These are phyloP conservation scores for Tardiomyces blankii DNA, from an alignment of 1,139 yeast genomes.

Conservation along the genomic window DNA sequence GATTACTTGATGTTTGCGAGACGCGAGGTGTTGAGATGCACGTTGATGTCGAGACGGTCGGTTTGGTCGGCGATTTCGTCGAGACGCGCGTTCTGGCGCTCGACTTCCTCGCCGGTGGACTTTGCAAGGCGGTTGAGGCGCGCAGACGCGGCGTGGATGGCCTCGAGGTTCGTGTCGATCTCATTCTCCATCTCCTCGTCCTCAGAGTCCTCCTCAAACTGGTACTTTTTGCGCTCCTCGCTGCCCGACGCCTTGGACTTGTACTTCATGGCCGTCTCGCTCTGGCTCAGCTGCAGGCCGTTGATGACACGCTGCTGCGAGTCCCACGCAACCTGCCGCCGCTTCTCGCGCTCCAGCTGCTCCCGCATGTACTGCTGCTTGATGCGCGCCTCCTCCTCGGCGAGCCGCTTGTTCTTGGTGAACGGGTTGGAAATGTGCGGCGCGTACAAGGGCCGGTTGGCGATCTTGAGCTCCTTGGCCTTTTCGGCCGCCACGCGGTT, in stretches of 20 bases:
- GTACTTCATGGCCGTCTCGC: constrained; percentile 27
- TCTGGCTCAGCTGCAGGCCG: constrained; percentile 26
- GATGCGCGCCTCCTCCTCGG: constrained; percentile 64
- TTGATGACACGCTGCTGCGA: constrained; percentile 40
- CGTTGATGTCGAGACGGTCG: constrained; percentile 41
- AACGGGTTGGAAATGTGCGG: constrained; percentile 81
- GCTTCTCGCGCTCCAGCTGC: constrained; percentile 30
- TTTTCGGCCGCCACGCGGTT: constrained; percentile 75
- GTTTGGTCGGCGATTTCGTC: constrained; percentile 42
- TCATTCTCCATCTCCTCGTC: constrained; percentile 52
- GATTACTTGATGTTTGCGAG: constrained; percentile 28
- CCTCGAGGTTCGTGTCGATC: constrained; percentile 43
- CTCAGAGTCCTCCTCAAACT: constrained; percentile 49
- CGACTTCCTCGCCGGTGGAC: constrained; percentile 44
- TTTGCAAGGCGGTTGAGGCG: constrained; percentile 41
- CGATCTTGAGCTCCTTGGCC: constrained; percentile 66
- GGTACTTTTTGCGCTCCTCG: constrained; percentile 34
- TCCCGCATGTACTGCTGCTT: constrained; percentile 57
- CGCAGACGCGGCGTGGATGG: constrained; percentile 35
- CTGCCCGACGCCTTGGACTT: constrained; percentile 19
- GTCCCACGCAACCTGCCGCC: constrained; percentile 32
- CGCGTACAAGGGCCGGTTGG: constrained; percentile 73
- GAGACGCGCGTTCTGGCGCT: constrained; percentile 39
- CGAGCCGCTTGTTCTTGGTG: constrained; percentile 65
- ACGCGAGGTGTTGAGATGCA: constrained; percentile 38